Conservation (phyloP, 2,329 filamentous ascomycete species). For the Sclerotinia sclerotiorum region DNA sequence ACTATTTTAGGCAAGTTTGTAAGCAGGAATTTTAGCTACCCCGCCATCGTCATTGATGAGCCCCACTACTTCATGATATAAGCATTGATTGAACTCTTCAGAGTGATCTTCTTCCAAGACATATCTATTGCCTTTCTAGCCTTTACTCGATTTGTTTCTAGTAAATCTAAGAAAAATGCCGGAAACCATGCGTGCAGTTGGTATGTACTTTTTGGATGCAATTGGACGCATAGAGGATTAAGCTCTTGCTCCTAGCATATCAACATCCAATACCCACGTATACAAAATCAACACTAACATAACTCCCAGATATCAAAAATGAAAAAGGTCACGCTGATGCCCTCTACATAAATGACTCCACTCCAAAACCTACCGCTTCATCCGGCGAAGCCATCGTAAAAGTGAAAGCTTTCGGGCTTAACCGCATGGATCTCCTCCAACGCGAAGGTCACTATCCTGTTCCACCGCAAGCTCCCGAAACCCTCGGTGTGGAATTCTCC, state of each 20-base stretch:
- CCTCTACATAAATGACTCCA: conserved; percentile 54
- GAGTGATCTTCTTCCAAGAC: not conserved
- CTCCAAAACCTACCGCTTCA: conserved; percentile 51
- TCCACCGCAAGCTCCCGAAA: conserved; percentile 67
- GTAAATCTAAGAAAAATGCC: conserved; percentile 27
- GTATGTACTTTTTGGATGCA: conserved; percentile 23
- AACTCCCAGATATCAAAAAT: conserved; percentile 50
- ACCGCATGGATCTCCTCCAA: conserved; percentile 80
- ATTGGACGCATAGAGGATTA: not conserved
- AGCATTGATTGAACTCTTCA: not conserved
- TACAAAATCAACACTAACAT: conserved; percentile 1
- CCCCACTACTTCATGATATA: conserved; percentile 10
- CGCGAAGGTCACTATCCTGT: conserved; percentile 71
- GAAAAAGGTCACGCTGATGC: conserved; percentile 55
- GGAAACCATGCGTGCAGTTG: conserved; percentile 38
- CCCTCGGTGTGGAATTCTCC: conserved; percentile 76
- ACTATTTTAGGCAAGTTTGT: conserved; percentile 11
- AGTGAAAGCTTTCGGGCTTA: conserved; percentile 80
- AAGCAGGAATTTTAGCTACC: conserved; percentile 26
- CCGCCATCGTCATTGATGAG: conserved; percentile 25
- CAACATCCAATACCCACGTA: not conserved
- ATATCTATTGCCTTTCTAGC: not conserved
- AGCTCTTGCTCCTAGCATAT: not conserved
- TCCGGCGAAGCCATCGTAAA: conserved; percentile 75
- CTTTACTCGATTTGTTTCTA: not conserved